A percentile compares a stretch with the other conserved stretches of the same genome.
phyloP scores from a whole-genome alignment of 371 early-diverging fungal species.

The Mucor mucedo region DNA sequence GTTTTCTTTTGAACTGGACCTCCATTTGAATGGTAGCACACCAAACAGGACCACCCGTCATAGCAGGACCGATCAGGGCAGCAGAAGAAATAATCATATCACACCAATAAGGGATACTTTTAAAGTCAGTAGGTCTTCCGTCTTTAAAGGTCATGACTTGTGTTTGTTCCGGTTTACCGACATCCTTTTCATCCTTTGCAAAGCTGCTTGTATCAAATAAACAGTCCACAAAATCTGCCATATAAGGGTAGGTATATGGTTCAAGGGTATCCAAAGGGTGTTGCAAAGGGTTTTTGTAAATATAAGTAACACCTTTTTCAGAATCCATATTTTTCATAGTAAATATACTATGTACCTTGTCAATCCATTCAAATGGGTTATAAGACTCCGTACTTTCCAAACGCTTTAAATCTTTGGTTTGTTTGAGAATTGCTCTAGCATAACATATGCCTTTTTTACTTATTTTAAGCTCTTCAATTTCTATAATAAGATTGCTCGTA shows the following conservation, averaged over 20 bases:
- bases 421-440: slow-evolving; percentile 35
- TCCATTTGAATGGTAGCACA: slow-evolving; percentile 55
- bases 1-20: slow-evolving; percentile 48
- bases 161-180: slow-evolving; percentile 43
- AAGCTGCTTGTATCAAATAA: slow-evolving; percentile 14
- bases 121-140: slow-evolving; percentile 42
- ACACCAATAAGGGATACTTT: slow-evolving; percentile 46
- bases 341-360: slow-evolving; percentile 39
- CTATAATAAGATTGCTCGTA: slow-evolving; percentile 36
- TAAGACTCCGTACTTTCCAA: slow-evolving; percentile 23
- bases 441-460: slow-evolving; percentile 48
- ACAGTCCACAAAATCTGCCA: not conserved
- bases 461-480: slow-evolving; percentile 43
- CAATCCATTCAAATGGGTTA: slow-evolving; percentile 28
- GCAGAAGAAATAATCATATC: slow-evolving; percentile 53
- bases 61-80: slow-evolving; percentile 30
- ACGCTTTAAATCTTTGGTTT: slow-evolving; percentile 28
- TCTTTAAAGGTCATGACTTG: slow-evolving; percentile 42
- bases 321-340: slow-evolving; percentile 51
- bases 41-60: slow-evolving; percentile 41
- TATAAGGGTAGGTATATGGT: too few species aligned
- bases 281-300: too few species aligned
- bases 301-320: slow-evolving; percentile 38
- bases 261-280: not conserved
- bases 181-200: not conserved